Base-by-base conservation (phyloP, 768 basidiomycete species). In the Tricholoma matsutake region DNA sequence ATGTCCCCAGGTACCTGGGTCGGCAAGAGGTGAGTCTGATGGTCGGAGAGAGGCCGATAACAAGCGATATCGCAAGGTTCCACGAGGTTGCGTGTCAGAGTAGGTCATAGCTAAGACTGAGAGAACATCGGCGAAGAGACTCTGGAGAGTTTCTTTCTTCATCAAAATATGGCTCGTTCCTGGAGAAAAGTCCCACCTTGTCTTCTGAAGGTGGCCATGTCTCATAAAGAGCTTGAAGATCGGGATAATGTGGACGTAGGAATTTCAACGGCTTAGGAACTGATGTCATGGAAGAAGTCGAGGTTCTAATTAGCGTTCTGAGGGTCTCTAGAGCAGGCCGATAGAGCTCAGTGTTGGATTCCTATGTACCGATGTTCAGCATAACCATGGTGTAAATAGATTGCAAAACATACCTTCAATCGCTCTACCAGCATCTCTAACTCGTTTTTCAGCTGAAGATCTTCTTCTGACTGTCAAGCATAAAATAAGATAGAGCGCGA, bases 51-150 rank as follows among this genome's bases (percentile, higher is more conserved):
- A 84, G 8, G 87, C 85, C 6, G 92, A 89, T 35, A 95, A 81
- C 20, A 98, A 84, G 52, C 96, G 91, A 77, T 97, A 98, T 63
- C 87, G 86, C 29, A 99, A 87, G 2, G 97, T 99, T 59, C 96
- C 96, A 54, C 97, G 89, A 41, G 94, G 94, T 77, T 97, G 88
- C 16, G 94, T 96, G 76, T 99, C 97, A 8, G 96, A 98, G 73
- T 98, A 98, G 6, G 97, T 99, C 97, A 99, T 99, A 6, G 96
- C 97, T 49, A 99, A 87, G 6, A 98, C 96, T 39, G 96, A 98
- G 28, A 99, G 83, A 62, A 99, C 98, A 68, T 98, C 96, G 25
- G 95, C 95, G 71, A 98, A 96, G 45, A 97, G 84, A 65, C 91
- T 89, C 94, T 97, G 72, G 3, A 61, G 9, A 53, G 49, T 28